A percentile compares a stretch with the other conserved stretches of the same genome.
Evolutionary conservation across 106 monocot genomes (phyloP).

Genomic region (Amphibolis antarctica): DNA sequence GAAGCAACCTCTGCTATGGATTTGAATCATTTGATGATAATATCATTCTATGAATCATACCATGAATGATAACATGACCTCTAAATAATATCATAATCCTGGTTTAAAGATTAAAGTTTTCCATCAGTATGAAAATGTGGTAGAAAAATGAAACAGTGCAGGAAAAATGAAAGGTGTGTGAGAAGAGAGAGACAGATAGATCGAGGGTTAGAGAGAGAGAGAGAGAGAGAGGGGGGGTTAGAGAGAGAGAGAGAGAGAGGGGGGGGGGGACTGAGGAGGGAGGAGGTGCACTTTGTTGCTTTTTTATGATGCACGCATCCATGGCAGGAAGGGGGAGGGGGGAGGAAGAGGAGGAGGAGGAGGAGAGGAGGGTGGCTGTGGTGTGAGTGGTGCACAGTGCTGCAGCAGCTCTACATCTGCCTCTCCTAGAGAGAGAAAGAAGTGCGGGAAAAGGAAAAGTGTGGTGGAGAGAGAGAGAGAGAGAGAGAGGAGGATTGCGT

Average conservation of each 20-base stretch:
- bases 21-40: too few species aligned
- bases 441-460: slow-evolving; percentile 14
- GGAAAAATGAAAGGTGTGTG: too few species aligned
- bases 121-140: too few species aligned
- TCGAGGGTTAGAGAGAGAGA: not conserved
- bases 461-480: slow-evolving; percentile 5
- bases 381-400: not conserved
- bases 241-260: slow-evolving; percentile 8
- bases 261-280: not conserved
- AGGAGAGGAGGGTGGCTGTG: not conserved
- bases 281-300: slow-evolving; percentile 18
- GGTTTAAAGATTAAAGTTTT: too few species aligned
- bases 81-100: too few species aligned
- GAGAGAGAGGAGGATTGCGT: not conserved
- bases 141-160: too few species aligned
- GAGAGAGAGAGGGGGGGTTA: not conserved
- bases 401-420: not conserved
- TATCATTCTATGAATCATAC: too few species aligned
- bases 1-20: too few species aligned
- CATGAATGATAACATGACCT: too few species aligned
- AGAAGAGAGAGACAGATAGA: too few species aligned
- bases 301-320: slow-evolving; percentile 86
- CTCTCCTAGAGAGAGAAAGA: not conserved
- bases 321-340: slow-evolving; percentile 16
- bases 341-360: not conserved